Evolutionary conservation across 2,329 filamentous ascomycete genomes (phyloP), one percentile per base, ranked within the genome.

Genomic region (Clarireedia paspali): DNA sequence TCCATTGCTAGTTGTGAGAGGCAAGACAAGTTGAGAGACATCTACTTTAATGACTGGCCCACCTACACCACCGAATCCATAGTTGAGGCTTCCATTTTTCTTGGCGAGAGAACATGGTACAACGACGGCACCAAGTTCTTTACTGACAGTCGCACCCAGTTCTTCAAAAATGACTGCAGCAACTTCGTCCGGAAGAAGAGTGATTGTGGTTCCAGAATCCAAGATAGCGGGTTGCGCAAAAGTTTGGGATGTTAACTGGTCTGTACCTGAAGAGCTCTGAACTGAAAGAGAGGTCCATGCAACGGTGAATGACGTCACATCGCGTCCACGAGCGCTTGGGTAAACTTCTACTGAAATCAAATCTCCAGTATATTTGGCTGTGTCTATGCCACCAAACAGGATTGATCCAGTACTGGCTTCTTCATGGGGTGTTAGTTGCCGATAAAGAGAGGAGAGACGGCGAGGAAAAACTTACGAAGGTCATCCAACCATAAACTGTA

Each of bases 201-300:
- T 85, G 55, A 88, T 72, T 44, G 82, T 86, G 59, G 81, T 85
- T 56, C 87, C 87, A 14, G 81, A 84, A 70, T 88, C 84, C 26
- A 88, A 75, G 50, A 84, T 76, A 30, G 80, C 75, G 27, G 75
- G 69, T 7, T 74, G 67, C 0, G 83, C 70, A 40, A 71, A 71
- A 57, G 64, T 61, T 9, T 55, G 23, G 4, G 64, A 50, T 5
- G 67, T 69, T 27, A 70, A 55, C 34, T 63, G 58, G 55, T 67
- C 66, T 50, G 67, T 73, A 10, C 81, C 81, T 6, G 65, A 65
- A 30, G 62, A 64, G 50, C 57, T 63, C 42, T 63, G 65, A 20
- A 64, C 66, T 14, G 63, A 65, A 6, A 70, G 58, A 1, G 64
- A 68, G 15, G 68, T 70, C 40, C 68, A 65, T 3, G 67, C 66